Evolutionary conservation across 345 rosid species (phyloP).

Genomic region (Arabidopsis suecica): DNA sequence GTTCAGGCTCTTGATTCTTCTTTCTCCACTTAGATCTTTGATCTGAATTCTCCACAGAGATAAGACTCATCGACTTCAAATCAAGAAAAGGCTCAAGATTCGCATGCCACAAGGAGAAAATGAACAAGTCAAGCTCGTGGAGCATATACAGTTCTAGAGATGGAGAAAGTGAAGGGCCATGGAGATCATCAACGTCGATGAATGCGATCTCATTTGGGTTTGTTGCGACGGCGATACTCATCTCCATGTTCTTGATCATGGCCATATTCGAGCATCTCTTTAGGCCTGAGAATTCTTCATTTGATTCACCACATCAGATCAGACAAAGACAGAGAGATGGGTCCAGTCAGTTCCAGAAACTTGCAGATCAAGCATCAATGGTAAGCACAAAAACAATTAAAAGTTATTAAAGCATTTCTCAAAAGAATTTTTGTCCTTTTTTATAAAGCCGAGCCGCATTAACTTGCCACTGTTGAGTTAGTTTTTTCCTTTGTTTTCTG

Average conservation of each 20-base stretch:
- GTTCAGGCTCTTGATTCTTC: neutral
- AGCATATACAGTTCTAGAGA: conserved; percentile 37
- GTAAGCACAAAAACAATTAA: conserved; percentile 16
- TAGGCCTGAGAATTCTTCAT: conserved; percentile 64
- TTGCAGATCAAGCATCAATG: conserved; percentile 45
- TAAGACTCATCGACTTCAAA: neutral
- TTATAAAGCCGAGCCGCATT: conserved; percentile 40
- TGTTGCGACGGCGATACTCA: conserved; percentile 89
- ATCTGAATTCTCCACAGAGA: neutral
- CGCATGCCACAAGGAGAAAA: conserved; percentile 41
- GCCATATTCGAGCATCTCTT: conserved; percentile 93
- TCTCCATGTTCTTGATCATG: conserved; percentile 93
- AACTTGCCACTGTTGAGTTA: conserved; percentile 22
- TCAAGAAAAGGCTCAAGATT: neutral
- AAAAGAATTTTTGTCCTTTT: conserved; percentile 38
- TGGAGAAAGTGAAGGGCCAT: conserved; percentile 52
- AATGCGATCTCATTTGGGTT: conserved; percentile 87
- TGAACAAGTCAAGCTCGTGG: conserved; percentile 59
- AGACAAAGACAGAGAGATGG: conserved; percentile 45
- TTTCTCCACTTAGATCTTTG: neutral
- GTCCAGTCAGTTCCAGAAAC: conserved; percentile 43
- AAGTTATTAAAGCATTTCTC: conserved; percentile 33
- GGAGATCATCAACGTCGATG: conserved; percentile 76
- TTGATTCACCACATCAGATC: conserved; percentile 54
- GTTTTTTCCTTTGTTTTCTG: neutral